Conservation (phyloP, 495 filamentous ascomycete genomes). For the Aspergillus diversus region DNA sequence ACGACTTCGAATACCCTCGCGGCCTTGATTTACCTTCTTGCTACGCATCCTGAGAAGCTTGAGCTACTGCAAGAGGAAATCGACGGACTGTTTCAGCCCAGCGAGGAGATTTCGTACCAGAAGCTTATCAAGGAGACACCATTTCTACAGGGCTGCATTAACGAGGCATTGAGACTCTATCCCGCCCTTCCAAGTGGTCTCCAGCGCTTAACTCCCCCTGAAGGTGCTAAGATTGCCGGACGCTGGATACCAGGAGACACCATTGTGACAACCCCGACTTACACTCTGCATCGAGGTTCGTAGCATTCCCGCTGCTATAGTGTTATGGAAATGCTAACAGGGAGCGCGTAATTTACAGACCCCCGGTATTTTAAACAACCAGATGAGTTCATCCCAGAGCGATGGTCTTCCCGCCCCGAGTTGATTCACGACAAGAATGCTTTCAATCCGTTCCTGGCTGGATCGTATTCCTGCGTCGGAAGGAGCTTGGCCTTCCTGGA, state of each 20-base stretch:
- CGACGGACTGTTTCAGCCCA: background rate
- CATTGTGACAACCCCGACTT: no score
- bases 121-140: slow-evolving; percentile 12
- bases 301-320: no score
- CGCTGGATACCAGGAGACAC: slow-evolving; percentile 27
- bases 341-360: no score
- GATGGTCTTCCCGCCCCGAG: no score
- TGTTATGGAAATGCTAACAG: no score
- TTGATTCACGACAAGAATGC: no score
- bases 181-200: slow-evolving; percentile 29
- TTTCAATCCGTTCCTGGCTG: no score
- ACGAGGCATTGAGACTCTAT: slow-evolving; percentile 42
- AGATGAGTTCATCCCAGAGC: no score
- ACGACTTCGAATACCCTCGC: slow-evolving; percentile 32
- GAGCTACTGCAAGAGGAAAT: slow-evolving; percentile 28
- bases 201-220: slow-evolving; percentile 27
- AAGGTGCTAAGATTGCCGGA: slow-evolving; percentile 29
- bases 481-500: no score
- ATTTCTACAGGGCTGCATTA: slow-evolving; percentile 37
- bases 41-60: slow-evolving; percentile 26
- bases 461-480: no score
- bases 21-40: slow-evolving; percentile 41
- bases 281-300: no score
- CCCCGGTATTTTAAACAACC: no score
- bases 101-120: background rate